Base-by-base conservation (phyloP, 768 basidiomycete species). In the Pholiota molesta region DNA sequence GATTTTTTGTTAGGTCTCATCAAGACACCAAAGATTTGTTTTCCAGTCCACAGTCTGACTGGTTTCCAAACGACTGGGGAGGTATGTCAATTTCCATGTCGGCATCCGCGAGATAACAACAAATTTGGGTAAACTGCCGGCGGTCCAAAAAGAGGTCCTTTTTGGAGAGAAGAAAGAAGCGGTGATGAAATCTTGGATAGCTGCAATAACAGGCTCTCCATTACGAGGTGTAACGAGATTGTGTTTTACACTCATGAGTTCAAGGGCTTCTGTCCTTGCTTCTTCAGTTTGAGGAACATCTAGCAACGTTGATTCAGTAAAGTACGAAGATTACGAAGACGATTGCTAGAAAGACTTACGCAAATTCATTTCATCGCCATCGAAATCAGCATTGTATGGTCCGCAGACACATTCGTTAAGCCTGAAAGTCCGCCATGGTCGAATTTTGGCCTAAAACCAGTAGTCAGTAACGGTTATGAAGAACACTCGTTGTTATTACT, bases 331-430 rank as follows among this genome's bases (percentile, higher is more conserved):
- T 3, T 23, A 16, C 39, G 23, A 23, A 14, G 3, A 21, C 21
- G 52, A 31, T 17, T 8, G 16, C 3, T 52, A 17, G 26, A 33
- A 51, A 31, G 8, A 72, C 93, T 69, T 70, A 96, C 97, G 97
- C 69, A 99, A 79, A 77, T 99, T 99, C 97, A 99, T 99, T 74
- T 99, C 97, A 73, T 99, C 97, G 63, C 97, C 97, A 73, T 99
- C 97, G 66, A 99, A 99, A 81, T 99, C 97, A 53, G 97, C 97
- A 71, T 98, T 98, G 77, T 98, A 99, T 8, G 97, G 97, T 52
- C 94, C 95, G 76, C 97, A 99, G 9, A 98, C 97, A 86, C 97
- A 99, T 73, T 99, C 97, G 71, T 99, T 99, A 59, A 99, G 78
- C 33, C 97, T 85, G 80, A 99, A 98, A 1, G 97, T 92, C 65